phyloP scores from a whole-genome alignment of 305 asterid genomes.

The Vinca major region DNA sequence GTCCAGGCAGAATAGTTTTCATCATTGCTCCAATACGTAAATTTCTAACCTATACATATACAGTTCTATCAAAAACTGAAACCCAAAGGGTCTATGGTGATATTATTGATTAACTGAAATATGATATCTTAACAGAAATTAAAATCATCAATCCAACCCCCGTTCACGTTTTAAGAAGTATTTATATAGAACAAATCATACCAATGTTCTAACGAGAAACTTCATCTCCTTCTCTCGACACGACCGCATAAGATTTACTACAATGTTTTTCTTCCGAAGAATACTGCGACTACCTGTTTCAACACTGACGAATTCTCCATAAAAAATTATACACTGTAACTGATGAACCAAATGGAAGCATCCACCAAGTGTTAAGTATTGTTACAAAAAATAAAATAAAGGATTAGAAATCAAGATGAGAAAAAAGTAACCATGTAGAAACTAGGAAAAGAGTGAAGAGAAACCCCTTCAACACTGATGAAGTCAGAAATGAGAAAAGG shows the following conservation, averaged over 20 bases:
- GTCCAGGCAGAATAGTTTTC: slow-evolving; percentile 84
- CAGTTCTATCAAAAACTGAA: slow-evolving; percentile 7
- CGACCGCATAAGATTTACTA: slow-evolving; percentile 78
- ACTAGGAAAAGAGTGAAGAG: background rate
- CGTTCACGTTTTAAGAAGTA: too few species aligned
- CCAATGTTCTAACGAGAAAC: slow-evolving; percentile 87
- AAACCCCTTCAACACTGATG: background rate
- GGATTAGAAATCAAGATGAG: background rate
- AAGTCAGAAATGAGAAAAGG: background rate
- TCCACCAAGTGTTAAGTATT: background rate
- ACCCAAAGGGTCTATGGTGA: background rate
- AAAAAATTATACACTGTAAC: slow-evolving; percentile 12
- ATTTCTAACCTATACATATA: slow-evolving; percentile 62
- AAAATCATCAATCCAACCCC: too few species aligned
- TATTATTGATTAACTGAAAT: background rate
- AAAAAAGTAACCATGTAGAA: background rate
- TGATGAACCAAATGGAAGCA: background rate
- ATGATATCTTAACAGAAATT: background rate
- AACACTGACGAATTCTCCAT: slow-evolving; percentile 55
- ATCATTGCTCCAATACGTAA: slow-evolving; percentile 92
- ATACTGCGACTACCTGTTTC: slow-evolving; percentile 91
- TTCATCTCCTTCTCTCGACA: slow-evolving; percentile 93
- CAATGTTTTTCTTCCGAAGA: slow-evolving; percentile 59
- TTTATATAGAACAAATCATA: slow-evolving; percentile 20
- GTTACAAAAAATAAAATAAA: background rate